Percentiles rank a stretch among this genome's conserved stretches.
Conservation (phyloP, 2,329 filamentous ascomycete species). For the Sarocladiaceae sp. region DNA sequence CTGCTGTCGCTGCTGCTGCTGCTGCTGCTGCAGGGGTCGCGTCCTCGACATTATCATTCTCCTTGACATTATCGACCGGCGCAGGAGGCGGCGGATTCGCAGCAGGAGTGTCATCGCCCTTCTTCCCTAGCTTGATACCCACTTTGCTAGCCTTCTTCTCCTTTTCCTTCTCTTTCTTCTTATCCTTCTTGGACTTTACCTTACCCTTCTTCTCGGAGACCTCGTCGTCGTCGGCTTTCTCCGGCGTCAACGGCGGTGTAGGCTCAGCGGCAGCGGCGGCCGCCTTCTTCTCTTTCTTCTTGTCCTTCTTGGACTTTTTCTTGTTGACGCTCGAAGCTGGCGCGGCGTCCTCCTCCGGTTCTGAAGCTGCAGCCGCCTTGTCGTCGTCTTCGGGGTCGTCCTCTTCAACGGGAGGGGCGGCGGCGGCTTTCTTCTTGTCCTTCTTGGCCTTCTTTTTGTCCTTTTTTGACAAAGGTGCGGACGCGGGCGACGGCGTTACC, state of each 20-base stretch:
- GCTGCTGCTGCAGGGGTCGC: slow-evolving; percentile 1
- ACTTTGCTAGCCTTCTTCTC: slow-evolving; percentile 13
- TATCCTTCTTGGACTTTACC: slow-evolving; percentile 16
- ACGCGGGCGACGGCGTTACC: slow-evolving; percentile 6
- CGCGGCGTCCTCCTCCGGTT: background rate
- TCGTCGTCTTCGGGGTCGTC: slow-evolving; percentile 2
- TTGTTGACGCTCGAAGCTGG: background rate
- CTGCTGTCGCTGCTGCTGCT: background rate
- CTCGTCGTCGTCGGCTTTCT: slow-evolving; percentile 8
- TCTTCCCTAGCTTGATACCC: slow-evolving; percentile 4
- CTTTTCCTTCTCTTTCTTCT: slow-evolving; percentile 16
- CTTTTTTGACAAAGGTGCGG: slow-evolving; percentile 14
- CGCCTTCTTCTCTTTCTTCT: slow-evolving; percentile 14
- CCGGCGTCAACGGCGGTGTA: background rate
- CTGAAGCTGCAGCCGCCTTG: slow-evolving; percentile 7
- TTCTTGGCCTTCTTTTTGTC: slow-evolving; percentile 12
- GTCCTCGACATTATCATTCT: slow-evolving; percentile 1
- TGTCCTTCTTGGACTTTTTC: slow-evolving; percentile 11
- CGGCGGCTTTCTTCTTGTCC: slow-evolving; percentile 6
- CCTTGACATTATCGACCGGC: slow-evolving; percentile 8
- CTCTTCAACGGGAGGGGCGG: background rate
- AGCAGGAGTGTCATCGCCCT: background rate
- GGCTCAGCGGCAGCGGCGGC: background rate
- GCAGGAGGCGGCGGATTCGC: slow-evolving; percentile 3
- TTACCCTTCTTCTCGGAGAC: slow-evolving; percentile 10